Evolutionary conservation across 139 green algal species (phyloP), one percentile per base, ranked within the genome.

Genomic region (Chlamydomonas eustigma): DNA sequence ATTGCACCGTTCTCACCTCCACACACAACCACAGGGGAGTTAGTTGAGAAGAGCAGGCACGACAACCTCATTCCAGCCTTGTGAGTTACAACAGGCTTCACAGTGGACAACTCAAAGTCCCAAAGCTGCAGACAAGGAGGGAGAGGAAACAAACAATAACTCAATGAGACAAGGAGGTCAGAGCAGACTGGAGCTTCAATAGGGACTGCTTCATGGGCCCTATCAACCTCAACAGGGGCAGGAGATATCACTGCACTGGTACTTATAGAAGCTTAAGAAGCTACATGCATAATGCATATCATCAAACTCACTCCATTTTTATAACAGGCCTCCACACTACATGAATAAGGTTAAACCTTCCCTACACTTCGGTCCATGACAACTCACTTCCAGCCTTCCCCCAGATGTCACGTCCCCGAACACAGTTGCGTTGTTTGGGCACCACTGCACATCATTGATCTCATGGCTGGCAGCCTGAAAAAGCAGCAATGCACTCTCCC

Each of bases 361-460:
- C n/a, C n/a, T n/a, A n/a, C n/a, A n/a, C n/a, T n/a, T n/a, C n/a
- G n/a, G n/a, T n/a, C n/a, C n/a, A n/a, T n/a, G n/a, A n/a, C 51
- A 50, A n/a, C 83, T n/a, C 34, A 92, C 76, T 78, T 93, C 89
- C 12, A 97, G 67, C 4, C 76, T 76, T 32, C 92, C 92, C 30
- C 85, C 88, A 2, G 76, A 75, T 0, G 89, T 93, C 33, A 87
- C 91, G n/a, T 81, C 86, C 0, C 73, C 92, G 80, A 97, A 95
- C 5, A 92, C 84, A 0, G 92, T 97, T n/a, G 83, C 84, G 66
- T 88, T 91, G 39, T 37, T 81, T 1, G 92, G 93, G 52, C 89
- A 96, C 91, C 93, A 97, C 64, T 88, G 77, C 39, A 92, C 87
- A 44, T 94, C 91, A 73, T 70, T 70, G 3, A 94, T 86, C 74